Percentiles rank a stretch among this genome's conserved stretches.
Conservation (phyloP, 2,329 filamentous ascomycete species). For the Ophiostoma sp. region DNA sequence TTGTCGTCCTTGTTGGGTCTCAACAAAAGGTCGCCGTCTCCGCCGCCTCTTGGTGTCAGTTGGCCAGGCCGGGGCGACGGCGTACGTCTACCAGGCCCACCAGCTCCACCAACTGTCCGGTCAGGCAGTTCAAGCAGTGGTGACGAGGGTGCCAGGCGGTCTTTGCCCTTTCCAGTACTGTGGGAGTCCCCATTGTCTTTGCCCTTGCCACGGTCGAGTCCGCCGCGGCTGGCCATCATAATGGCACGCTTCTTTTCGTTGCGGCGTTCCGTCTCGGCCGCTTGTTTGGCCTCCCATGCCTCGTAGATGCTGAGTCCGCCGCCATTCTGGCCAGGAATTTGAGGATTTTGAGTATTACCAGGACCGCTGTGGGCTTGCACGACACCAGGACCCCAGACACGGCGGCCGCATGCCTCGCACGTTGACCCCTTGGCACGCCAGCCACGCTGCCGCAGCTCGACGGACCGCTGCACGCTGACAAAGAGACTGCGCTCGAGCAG, state of each 20-base stretch:
- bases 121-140: neutral
- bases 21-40: conserved; percentile 30
- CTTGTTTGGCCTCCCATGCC: conserved; percentile 70
- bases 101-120: neutral
- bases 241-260: conserved; percentile 32
- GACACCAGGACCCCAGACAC: conserved; percentile 87
- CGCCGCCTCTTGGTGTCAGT: conserved; percentile 23
- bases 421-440: conserved; percentile 86
- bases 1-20: neutral
- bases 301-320: conserved; percentile 64
- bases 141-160: neutral
- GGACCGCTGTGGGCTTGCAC: conserved; percentile 47
- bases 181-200: conserved; percentile 36
- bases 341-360: too few relatives aligned
- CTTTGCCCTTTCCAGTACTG: conserved; percentile 44
- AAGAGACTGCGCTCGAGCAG: conserved; percentile 90
- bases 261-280: conserved; percentile 48
- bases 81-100: conserved; percentile 7
- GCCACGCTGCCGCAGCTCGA: conserved; percentile 74
- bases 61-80: conserved; percentile 18
- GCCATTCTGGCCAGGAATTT: neutral
- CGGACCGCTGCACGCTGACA: conserved; percentile 73
- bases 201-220: conserved; percentile 42
- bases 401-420: conserved; percentile 80
- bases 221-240: conserved; percentile 27